Evolutionary conservation across 176 grass and related monocot genomes (phyloP), one percentile per base, ranked within the genome.

Genomic region (Puccinellia tenuiflora): DNA sequence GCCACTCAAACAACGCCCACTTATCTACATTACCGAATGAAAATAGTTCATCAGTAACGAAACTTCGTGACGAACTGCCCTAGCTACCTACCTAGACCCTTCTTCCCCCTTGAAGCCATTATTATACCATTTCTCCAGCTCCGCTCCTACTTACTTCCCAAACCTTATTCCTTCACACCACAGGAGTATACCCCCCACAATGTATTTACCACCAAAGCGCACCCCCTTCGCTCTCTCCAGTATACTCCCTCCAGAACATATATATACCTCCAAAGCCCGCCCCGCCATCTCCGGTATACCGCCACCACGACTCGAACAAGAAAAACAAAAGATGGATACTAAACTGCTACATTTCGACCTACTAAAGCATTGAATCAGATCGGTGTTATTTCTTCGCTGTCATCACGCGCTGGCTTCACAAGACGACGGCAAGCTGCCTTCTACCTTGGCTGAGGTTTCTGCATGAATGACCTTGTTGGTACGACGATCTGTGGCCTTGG

Each of bases 111-210:
- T 76, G 76, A 87, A 73, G 77, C 79, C 75, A 90, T 79, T 55
- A 93, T 84, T 55, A 93, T 84, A 88, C 73, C 68, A 52, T 85
- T 86, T 85, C 85, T 79, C 84, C 91, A 70, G n/a, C 43, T 7
- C 34, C 61, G 15, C 34, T 57, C 21, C 86, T 68, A 62, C 43
- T 42, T 35, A 66, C n/a, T 18, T 8, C 45, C 73, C 60, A 84
- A 1, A 15, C 18, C 80, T 91, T 94, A 91, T 91, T 91, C 86
- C 89, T 78, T 86, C 79, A 87, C 92, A 79, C 70, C 79, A 88
- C 74, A 88, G 82, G 91, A 93, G 85, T 93, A 93, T 85, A 90
- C 76, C 89, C 83, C 88, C 83, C 86, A 90, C 74, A 86, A 86
- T 83, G 84, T 90, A 90, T 86, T 79, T 90, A 90, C 88, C 84